Evolutionary conservation across 352 stramenopile genomes (phyloP).

Genomic region (Phytophthora macrochlamydospora): DNA sequence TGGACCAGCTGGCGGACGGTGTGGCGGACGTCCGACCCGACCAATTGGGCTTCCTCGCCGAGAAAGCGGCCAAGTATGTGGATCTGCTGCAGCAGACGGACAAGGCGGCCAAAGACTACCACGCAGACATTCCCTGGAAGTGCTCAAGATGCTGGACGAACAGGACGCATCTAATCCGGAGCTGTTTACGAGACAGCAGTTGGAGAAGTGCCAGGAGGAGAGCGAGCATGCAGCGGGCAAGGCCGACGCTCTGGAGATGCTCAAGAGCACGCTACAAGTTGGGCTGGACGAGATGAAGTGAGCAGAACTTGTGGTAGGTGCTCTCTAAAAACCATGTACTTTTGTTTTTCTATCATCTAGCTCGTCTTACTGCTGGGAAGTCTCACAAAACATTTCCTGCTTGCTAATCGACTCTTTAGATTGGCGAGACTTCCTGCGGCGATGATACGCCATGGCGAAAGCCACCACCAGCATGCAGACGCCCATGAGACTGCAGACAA

Average conservation of each 20-base stretch:
- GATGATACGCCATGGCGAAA: no score
- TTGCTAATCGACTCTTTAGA: no score
- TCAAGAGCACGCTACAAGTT: slow-evolving; percentile 55
- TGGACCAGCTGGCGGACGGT: slow-evolving; percentile 65
- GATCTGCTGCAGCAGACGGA: slow-evolving; percentile 64
- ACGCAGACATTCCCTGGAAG: slow-evolving; percentile 63
- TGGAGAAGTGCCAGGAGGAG: slow-evolving; percentile 69
- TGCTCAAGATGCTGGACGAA: slow-evolving; percentile 65
- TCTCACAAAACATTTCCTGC: no score
- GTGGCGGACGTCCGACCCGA: slow-evolving; percentile 68
- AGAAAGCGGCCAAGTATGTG: slow-evolving; percentile 65
- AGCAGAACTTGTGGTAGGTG: not conserved
- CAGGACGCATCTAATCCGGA: slow-evolving; percentile 67
- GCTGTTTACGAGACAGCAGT: slow-evolving; percentile 65
- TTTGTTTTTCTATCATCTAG: no score
- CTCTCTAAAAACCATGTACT: no score
- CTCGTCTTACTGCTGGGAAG: no score
- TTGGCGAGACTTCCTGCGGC: no score
- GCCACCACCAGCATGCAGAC: no score
- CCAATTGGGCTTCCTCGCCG: slow-evolving; percentile 60
- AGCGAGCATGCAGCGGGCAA: slow-evolving; percentile 50
- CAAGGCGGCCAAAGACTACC: slow-evolving; percentile 43
- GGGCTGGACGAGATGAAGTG: slow-evolving; percentile 38
- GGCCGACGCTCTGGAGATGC: slow-evolving; percentile 55
- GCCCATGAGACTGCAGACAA: no score